Evolutionary conservation across 2,329 filamentous ascomycete genomes (phyloP).

Genomic region (Microcyclospora pomicola): DNA sequence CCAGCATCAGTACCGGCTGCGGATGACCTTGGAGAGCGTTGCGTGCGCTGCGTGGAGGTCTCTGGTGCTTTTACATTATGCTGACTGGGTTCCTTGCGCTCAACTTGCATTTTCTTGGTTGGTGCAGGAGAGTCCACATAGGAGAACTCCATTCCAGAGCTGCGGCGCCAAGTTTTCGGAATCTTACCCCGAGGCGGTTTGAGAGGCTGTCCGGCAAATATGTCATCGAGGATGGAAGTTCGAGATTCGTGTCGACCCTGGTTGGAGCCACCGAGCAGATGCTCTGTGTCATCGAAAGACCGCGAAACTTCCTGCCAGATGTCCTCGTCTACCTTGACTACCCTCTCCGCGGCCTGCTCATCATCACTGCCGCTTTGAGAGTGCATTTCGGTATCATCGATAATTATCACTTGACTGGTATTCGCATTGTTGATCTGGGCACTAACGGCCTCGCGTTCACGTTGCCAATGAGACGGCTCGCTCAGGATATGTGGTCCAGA

Average conservation of each 20-base stretch:
- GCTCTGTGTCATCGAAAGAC: slow-evolving; percentile 11
- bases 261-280: slow-evolving; percentile 1
- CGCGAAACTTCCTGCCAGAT: slow-evolving; percentile 36
- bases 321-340: slow-evolving; percentile 18
- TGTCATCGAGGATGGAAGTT: slow-evolving; percentile 19
- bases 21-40: background rate
- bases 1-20: background rate
- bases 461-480: slow-evolving; percentile 5
- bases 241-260: slow-evolving; percentile 8
- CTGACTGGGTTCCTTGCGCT: too few relatives aligned
- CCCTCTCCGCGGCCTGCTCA: background rate
- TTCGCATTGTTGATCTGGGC: slow-evolving; percentile 8
- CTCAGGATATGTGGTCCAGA: slow-evolving; percentile 1
- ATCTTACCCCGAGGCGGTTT: slow-evolving; percentile 27
- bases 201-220: slow-evolving; percentile 21
- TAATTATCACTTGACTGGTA: slow-evolving; percentile 10
- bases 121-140: slow-evolving; percentile 25
- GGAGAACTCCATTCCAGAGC: slow-evolving; percentile 23
- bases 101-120: background rate
- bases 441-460: slow-evolving; percentile 10
- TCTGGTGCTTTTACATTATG: background rate
- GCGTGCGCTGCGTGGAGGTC: background rate
- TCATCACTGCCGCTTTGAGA: slow-evolving; percentile 1
- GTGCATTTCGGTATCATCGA: slow-evolving; percentile 3
- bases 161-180: slow-evolving; percentile 30